Evolutionary conservation across 2,329 filamentous ascomycete genomes (phyloP).

Genomic region (Penicillium sp.): DNA sequence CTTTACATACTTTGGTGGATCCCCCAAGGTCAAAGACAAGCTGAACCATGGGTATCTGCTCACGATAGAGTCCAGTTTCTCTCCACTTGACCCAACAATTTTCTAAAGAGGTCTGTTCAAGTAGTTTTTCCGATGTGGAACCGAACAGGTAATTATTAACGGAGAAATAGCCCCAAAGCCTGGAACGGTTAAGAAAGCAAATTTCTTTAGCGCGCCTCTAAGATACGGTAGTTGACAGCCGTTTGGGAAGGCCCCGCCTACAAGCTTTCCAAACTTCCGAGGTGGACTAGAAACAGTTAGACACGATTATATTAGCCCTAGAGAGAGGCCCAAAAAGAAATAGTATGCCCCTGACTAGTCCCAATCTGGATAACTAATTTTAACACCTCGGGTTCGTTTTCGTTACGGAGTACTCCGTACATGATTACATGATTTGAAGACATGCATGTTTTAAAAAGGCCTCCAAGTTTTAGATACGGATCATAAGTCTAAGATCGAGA

Average conservation of each 20-base stretch:
- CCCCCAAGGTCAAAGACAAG: neutral
- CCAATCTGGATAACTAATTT: constrained; percentile 6
- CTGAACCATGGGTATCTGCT: neutral
- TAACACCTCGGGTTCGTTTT: neutral
- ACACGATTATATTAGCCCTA: neutral
- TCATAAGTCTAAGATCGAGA: neutral
- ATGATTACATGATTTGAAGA: neutral
- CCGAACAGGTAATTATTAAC: neutral
- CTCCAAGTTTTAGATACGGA: neutral
- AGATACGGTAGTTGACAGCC: constrained; percentile 19
- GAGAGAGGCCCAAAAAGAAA: neutral
- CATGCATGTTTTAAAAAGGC: neutral
- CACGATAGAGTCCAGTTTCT: neutral
- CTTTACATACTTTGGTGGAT: too few species aligned
- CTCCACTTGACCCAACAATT: neutral
- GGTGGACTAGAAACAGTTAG: neutral
- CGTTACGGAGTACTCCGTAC: too few species aligned
- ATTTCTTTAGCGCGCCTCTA: neutral
- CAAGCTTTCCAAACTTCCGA: constrained; percentile 15
- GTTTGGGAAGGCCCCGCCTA: constrained; percentile 12
- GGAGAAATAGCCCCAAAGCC: neutral
- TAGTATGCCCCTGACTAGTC: constrained; percentile 21
- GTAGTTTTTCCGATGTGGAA: neutral
- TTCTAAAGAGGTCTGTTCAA: neutral
- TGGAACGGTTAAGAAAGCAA: constrained; percentile 4